These are phyloP conservation scores for Neofusicoccum ribis DNA, from an alignment of 2,329 filamentous ascomycete species.

Conservation along the genomic window DNA sequence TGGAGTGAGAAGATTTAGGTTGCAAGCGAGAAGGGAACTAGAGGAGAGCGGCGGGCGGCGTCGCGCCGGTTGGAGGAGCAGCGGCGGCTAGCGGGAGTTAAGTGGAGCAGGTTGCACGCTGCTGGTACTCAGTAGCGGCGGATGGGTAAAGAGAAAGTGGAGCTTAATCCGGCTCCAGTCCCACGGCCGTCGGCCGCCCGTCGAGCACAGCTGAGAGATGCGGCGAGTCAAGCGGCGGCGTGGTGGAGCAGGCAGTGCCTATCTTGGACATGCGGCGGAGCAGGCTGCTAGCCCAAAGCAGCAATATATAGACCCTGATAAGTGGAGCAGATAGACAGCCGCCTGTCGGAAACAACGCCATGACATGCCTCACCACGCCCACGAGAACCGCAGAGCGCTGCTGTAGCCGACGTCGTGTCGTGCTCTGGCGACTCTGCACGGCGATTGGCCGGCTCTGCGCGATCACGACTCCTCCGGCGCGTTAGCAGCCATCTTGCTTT, in stretches of 20 bases:
- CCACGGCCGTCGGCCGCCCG: background rate
- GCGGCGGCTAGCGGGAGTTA: background rate
- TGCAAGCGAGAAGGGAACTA: background rate
- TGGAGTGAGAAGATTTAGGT: background rate
- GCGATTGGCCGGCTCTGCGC: background rate
- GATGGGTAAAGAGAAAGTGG: background rate
- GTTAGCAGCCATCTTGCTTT: too few species aligned
- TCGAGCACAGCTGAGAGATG: background rate
- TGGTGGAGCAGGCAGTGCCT: background rate
- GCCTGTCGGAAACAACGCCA: background rate
- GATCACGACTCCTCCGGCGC: too few species aligned
- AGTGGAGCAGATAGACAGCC: background rate
- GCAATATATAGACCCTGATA: background rate
- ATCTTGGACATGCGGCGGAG: background rate
- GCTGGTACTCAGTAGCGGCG: background rate
- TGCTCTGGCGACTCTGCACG: background rate
- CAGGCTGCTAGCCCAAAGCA: background rate
- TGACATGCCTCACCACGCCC: too few species aligned
- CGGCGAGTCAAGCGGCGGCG: background rate
- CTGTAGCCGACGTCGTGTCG: background rate
- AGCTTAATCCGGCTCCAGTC: background rate
- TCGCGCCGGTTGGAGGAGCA: too few species aligned
- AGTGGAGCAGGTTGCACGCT: background rate
- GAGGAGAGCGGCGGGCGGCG: background rate
- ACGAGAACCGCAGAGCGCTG: background rate